Evolutionary conservation across 305 asterid genomes (phyloP), one percentile per base, ranked within the genome.

Genomic region (Petunia hybrid): DNA sequence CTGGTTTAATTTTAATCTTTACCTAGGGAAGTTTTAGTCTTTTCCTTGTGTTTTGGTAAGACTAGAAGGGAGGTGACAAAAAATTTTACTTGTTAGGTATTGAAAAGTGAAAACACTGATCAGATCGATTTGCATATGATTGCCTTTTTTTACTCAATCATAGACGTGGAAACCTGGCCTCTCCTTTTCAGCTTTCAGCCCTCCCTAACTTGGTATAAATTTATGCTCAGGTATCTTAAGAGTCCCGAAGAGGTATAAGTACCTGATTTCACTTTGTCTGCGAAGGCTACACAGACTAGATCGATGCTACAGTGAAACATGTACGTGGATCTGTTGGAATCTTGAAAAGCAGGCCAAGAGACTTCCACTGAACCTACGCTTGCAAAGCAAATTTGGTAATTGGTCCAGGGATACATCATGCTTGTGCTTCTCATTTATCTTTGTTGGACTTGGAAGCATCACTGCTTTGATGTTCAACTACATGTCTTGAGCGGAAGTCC

Each of bases 191-290:
- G 59, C 76, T 69, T 69, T 16, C 45, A 69, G 41, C 38, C 41
- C 59, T 69, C 16, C 76, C 76, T 69, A 45, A 69, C n/a, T 31
- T 69, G 1, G 38, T 8, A 39, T 42, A 22, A 69, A 8, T 69
- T 69, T 35, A 69, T 69, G 59, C 76, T 8, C 76, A 69, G 40
- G 76, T 45, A 69, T 45, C 59, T 69, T 57, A 45, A 69, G 76
- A 69, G 59, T 45, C 57, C 9, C 10, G 45, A 69, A 45, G 76
- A 43, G 59, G 59, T 6, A 69, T 40, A 8, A 10, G 42, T 14
- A 68, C 76, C 76, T 42, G 76, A 42, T 42, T 68, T 67, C 74
- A 68, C 76, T 68, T 43, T 1, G n/a, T 43, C 39, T 16, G n/a
- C 43, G 76, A 43, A 43, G 39, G 76, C 56, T 16, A 16, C 40